These are phyloP conservation scores for Cytospora piceicola DNA, from an alignment of 2,329 filamentous ascomycete species.

Conservation along the genomic window DNA sequence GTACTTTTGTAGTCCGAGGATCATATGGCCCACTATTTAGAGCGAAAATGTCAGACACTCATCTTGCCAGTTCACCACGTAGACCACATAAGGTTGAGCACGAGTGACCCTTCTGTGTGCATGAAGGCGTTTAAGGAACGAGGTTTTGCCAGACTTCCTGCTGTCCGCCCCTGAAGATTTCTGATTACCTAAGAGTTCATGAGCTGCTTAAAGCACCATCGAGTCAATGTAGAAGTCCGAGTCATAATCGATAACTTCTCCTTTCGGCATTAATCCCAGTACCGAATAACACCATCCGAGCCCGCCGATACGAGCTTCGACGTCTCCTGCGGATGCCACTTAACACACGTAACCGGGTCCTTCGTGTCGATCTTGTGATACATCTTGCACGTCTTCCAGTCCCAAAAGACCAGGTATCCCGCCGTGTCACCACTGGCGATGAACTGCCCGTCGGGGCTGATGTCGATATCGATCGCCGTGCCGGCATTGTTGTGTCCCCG, in stretches of 20 bases:
- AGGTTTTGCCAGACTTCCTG: too few relatives aligned
- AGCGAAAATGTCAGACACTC: too few relatives aligned
- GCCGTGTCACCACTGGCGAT: conserved; percentile 84
- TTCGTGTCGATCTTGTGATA: conserved; percentile 92
- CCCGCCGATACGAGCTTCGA: conserved; percentile 93
- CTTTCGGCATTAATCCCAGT: conserved; percentile 74
- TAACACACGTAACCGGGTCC: conserved; percentile 82
- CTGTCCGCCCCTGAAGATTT: too few relatives aligned
- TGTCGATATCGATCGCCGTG: conserved; percentile 85
- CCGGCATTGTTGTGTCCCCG: conserved; percentile 95
- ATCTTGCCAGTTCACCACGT: too few relatives aligned
- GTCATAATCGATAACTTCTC: not conserved
- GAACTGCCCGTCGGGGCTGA: conserved; percentile 91
- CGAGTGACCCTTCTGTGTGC: too few relatives aligned
- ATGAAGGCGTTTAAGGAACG: too few relatives aligned
- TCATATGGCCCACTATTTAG: too few relatives aligned
- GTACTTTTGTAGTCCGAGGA: too few relatives aligned
- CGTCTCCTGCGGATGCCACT: conserved; percentile 97
- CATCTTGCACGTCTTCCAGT: conserved; percentile 99
- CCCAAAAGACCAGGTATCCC: conserved; percentile 95
- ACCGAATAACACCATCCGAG: conserved; percentile 83
- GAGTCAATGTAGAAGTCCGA: not conserved
- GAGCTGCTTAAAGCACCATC: too few relatives aligned
- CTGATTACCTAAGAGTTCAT: too few relatives aligned
- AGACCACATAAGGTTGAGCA: too few relatives aligned